A percentile compares a stretch with the other conserved stretches of the same genome.
Evolutionary conservation across 768 basidiomycete species (phyloP).

Genomic region (Russula ochroleuca): DNA sequence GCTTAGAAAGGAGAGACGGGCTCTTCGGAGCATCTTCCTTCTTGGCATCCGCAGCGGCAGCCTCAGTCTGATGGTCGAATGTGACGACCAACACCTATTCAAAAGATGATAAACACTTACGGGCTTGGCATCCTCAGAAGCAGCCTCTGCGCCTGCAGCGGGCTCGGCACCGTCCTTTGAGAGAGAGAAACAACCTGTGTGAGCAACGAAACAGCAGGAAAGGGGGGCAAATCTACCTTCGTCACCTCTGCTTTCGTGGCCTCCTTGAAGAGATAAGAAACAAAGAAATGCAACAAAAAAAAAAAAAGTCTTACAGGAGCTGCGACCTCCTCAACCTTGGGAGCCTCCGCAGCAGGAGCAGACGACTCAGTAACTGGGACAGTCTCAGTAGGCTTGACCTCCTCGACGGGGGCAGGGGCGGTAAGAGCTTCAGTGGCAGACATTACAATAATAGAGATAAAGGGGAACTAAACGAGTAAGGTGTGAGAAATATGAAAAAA

Average conservation of each 20-base stretch:
- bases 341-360: slow-evolving; percentile 37
- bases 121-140: slow-evolving; percentile 35
- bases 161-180: slow-evolving; percentile 43
- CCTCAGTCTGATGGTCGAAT: slow-evolving; percentile 40
- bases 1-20: slow-evolving; percentile 68
- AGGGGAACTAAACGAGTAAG: background rate
- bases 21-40: slow-evolving; percentile 82
- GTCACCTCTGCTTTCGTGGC: slow-evolving; percentile 41
- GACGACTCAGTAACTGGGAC: slow-evolving; percentile 34
- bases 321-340: slow-evolving; percentile 42
- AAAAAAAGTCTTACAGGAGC: slow-evolving; percentile 34
- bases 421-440: slow-evolving; percentile 62
- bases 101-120: slow-evolving; percentile 38
- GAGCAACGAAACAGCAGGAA: background rate
- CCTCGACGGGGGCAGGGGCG: slow-evolving; percentile 49
- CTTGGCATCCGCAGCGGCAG: slow-evolving; percentile 46
- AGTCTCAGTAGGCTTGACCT: slow-evolving; percentile 46
- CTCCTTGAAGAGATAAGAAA: slow-evolving; percentile 34
- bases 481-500: background rate
- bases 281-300: slow-evolving; percentile 14
- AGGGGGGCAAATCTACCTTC: slow-evolving; percentile 34
- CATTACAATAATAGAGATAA: slow-evolving; percentile 54
- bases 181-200: slow-evolving; percentile 5
- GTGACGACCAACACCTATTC: slow-evolving; percentile 29
- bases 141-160: slow-evolving; percentile 34